These are phyloP conservation scores for Alternaria dauci DNA, from an alignment of 2,329 filamentous ascomycete genomes.

Conservation along the genomic window DNA sequence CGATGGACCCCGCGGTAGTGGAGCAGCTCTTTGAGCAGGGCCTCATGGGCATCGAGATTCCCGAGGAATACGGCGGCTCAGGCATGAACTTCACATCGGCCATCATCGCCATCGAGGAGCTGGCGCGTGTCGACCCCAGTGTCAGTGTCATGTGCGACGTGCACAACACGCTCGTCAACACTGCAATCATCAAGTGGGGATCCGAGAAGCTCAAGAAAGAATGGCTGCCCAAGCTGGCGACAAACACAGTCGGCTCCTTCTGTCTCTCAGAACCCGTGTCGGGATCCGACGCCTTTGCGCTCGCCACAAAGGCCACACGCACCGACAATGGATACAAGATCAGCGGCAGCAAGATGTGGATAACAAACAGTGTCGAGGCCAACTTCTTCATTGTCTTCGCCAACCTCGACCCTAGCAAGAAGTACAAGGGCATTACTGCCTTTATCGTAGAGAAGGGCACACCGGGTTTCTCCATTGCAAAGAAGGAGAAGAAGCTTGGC, in stretches of 20 bases:
- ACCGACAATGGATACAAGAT: conserved; percentile 85
- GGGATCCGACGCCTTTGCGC: conserved; percentile 93
- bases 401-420: conserved; percentile 89
- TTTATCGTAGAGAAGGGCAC: conserved; percentile 93
- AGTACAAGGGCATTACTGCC: conserved; percentile 96
- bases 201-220: conserved; percentile 79
- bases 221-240: conserved; percentile 89
- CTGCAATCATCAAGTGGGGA: conserved; percentile 85
- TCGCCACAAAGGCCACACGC: conserved; percentile 88
- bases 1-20: conserved; percentile 87
- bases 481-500: conserved; percentile 99
- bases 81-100: conserved; percentile 99
- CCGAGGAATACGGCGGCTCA: conserved; percentile 93
- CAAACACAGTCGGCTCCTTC: conserved; percentile 87
- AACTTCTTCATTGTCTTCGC: conserved; percentile 98
- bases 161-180: conserved; percentile 98
- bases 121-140: conserved; percentile 91
- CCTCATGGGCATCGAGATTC: conserved; percentile 96
- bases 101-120: conserved; percentile 96
- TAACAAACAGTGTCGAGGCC: conserved; percentile 95
- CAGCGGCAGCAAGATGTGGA: conserved; percentile 98
- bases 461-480: conserved; percentile 91
- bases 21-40: conserved; percentile 97
- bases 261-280: conserved; percentile 92
- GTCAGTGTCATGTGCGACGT: conserved; percentile 96